Evolutionary conservation across 2,329 filamentous ascomycete genomes (phyloP), one percentile per base, ranked within the genome.

Genomic region (Pseudohalonectria lignicola): DNA sequence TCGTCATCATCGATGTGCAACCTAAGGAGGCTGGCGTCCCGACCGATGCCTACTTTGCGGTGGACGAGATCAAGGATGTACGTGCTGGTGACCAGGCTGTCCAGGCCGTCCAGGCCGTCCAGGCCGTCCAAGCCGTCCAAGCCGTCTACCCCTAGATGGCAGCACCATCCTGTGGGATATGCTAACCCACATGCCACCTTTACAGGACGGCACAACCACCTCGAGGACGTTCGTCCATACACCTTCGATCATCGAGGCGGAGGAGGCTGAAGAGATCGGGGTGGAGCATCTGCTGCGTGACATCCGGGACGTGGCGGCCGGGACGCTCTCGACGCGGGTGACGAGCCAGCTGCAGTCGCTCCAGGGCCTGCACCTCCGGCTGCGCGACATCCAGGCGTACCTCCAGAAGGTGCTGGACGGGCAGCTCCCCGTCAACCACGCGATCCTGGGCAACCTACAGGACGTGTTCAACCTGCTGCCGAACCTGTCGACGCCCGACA

Each of bases 51-150:
- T 98, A 98, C 69, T 98, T 98, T 67, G 92, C 92, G 5, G 86
- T 98, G 36, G 92, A 98, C 56, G 92, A 98, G 70, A 98, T 98
- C 66, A 96, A 96, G 68, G 92, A 98, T 70, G 88, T 95, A 66
- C 55, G 82, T 67, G 10, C 8, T 26, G 7, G 8, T 12, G 7
- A 26, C 8, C 23, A 26, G 23, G 23, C n/a, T n/a, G n/a, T n/a
- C n/a, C n/a, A n/a, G n/a, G n/a, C n/a, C n/a, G n/a, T n/a, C n/a
- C n/a, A n/a, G n/a, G n/a, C n/a, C n/a, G n/a, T n/a, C n/a, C n/a
- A n/a, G n/a, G n/a, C n/a, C n/a, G n/a, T n/a, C n/a, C n/a, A n/a
- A n/a, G n/a, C n/a, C n/a, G n/a, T n/a, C n/a, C n/a, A n/a, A n/a
- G n/a, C n/a, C n/a, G n/a, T n/a, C 9, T 31, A 11, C 11, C 32